These are phyloP conservation scores for Candida wancherniae DNA, from an alignment of 805 yeast species.

Conservation along the genomic window DNA sequence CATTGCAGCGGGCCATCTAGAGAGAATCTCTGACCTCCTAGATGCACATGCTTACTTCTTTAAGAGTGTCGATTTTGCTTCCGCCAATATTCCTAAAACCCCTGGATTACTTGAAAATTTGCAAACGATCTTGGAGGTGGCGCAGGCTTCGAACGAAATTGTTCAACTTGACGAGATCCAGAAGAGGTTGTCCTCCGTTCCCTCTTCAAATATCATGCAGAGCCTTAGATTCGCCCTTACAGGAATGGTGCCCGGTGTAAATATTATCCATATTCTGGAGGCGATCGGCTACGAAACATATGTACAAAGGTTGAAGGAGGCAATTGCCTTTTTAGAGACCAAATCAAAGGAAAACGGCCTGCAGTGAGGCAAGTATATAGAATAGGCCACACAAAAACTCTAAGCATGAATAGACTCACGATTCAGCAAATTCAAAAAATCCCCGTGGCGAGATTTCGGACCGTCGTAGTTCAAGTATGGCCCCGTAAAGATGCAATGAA, in stretches of 20 bases:
- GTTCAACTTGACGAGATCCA: conserved; percentile 3
- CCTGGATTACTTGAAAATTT: conserved; percentile 8
- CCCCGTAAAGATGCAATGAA: conserved; percentile 68
- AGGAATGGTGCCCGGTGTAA: conserved; percentile 67
- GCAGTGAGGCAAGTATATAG: too few relatives aligned
- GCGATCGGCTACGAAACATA: conserved; percentile 42
- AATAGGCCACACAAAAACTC: too few relatives aligned
- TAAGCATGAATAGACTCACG: conserved; percentile 3
- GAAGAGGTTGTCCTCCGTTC: conserved; percentile 1
- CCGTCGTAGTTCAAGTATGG: conserved; percentile 18
- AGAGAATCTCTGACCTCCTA: conserved; percentile 50
- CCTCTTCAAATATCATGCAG: conserved; percentile 9
- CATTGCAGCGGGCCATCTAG: conserved; percentile 45
- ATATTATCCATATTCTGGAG: conserved; percentile 52
- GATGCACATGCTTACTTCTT: conserved; percentile 48
- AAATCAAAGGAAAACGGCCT: too few relatives aligned
- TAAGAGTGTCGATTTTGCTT: conserved; percentile 28
- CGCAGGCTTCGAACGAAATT: conserved; percentile 5
- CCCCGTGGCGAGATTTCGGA: conserved; percentile 10
- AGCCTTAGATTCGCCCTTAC: conserved; percentile 55
- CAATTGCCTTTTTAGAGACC: conserved; percentile 1
- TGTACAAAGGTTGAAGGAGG: conserved; percentile 9
- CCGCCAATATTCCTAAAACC: conserved; percentile 12
- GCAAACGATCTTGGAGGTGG: conserved; percentile 13
- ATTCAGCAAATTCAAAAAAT: conserved; percentile 30